Evolutionary conservation across 495 filamentous ascomycete genomes (phyloP).

Genomic region (Podospora bellae-mahoneyi): DNA sequence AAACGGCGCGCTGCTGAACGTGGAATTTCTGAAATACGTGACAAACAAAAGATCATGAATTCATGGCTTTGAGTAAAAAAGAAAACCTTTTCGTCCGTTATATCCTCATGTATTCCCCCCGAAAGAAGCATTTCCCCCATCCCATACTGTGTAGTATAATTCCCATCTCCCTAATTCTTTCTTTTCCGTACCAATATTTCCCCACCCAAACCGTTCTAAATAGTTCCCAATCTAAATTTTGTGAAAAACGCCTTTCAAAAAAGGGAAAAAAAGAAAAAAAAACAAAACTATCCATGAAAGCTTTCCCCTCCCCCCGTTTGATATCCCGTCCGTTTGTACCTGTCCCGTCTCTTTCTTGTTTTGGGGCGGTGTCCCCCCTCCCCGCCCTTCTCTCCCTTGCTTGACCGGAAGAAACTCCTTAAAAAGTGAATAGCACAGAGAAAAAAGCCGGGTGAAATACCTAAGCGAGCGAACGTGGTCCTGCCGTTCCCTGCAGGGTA

Average conservation of each 20-base stretch:
- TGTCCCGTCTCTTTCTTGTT: neutral
- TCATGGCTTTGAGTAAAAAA: too few species aligned
- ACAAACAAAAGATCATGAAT: neutral
- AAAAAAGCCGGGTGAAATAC: constrained; percentile 10
- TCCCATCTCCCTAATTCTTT: neutral
- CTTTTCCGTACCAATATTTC: neutral
- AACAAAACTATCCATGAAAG: neutral
- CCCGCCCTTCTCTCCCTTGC: neutral
- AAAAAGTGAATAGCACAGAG: constrained; percentile 1
- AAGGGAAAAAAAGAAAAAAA: neutral
- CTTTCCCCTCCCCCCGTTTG: neutral
- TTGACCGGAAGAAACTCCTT: neutral
- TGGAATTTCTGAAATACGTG: neutral
- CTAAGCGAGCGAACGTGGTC: constrained; percentile 8
- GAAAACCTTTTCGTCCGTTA: too few species aligned
- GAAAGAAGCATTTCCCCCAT: neutral
- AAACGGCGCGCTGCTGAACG: neutral
- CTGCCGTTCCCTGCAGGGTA: constrained; percentile 8
- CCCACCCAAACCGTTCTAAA: neutral
- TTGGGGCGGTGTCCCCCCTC: neutral
- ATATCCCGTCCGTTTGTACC: neutral
- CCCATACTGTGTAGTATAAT: neutral
- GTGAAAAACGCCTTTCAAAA: neutral
- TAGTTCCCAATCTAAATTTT: neutral
- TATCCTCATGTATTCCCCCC: neutral